Evolutionary conservation across 2,329 filamentous ascomycete species (phyloP).

Genomic region (Trichoderma atroviride): DNA sequence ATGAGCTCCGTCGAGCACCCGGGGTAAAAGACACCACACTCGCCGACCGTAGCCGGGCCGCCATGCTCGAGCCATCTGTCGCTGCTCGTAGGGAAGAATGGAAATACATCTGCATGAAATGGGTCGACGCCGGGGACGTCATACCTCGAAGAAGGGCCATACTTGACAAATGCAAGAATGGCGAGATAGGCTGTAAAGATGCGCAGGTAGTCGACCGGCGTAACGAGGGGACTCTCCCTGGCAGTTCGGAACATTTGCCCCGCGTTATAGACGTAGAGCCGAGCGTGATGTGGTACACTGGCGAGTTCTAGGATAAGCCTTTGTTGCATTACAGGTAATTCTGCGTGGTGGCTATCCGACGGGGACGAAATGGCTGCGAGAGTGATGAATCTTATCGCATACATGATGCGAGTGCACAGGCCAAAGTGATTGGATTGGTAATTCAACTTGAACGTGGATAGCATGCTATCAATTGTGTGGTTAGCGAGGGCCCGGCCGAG

Average conservation of each 20-base stretch:
- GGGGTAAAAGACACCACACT: background rate
- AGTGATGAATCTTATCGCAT: conserved; percentile 37
- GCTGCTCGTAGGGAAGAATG: background rate
- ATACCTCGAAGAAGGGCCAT: conserved; percentile 28
- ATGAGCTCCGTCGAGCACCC: background rate
- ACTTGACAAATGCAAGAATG: conserved; percentile 34
- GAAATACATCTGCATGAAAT: conserved; percentile 31
- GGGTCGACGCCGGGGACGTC: background rate
- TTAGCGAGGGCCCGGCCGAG: background rate
- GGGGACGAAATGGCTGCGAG: conserved; percentile 30
- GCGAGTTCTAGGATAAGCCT: conserved; percentile 32
- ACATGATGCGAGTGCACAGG: conserved; percentile 35
- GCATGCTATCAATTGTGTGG: conserved; percentile 24
- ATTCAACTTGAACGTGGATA: conserved; percentile 29
- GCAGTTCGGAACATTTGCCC: conserved; percentile 38
- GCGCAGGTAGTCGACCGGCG: conserved; percentile 39
- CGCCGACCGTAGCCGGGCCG: background rate
- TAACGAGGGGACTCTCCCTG: conserved; percentile 36
- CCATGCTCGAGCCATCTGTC: background rate
- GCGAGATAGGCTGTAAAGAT: conserved; percentile 40
- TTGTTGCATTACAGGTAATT: conserved; percentile 32
- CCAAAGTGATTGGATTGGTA: conserved; percentile 38
- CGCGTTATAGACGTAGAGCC: conserved; percentile 37
- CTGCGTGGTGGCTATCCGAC: background rate
- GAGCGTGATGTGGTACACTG: conserved; percentile 29